These are phyloP conservation scores for Westerdykella ornata DNA, from an alignment of 2,329 filamentous ascomycete genomes.

Conservation along the genomic window DNA sequence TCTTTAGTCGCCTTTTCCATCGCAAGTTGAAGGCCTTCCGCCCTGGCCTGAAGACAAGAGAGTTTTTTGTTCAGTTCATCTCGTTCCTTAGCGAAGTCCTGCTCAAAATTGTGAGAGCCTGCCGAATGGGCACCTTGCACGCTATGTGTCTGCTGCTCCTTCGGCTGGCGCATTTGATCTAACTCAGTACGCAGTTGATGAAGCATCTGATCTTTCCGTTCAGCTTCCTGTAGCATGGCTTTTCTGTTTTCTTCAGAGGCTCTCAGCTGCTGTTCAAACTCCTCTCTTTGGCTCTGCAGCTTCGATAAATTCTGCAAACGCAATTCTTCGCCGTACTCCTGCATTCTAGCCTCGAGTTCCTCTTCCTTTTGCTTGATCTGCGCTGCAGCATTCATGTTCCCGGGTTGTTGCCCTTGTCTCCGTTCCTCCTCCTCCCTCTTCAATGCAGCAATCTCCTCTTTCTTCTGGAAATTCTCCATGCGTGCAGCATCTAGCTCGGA, in stretches of 20 bases:
- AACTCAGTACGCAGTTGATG: slow-evolving; percentile 13
- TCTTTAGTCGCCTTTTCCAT: slow-evolving; percentile 24
- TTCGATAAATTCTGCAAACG: slow-evolving; percentile 19
- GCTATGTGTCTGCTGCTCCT: slow-evolving; percentile 1
- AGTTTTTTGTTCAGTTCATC: slow-evolving; percentile 16
- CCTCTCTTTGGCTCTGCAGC: slow-evolving; percentile 22
- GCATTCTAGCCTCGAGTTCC: slow-evolving; percentile 17
- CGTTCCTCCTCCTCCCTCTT: slow-evolving; percentile 11
- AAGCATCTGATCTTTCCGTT: slow-evolving; percentile 10
- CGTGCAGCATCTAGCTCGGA: slow-evolving; percentile 27
- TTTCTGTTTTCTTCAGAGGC: slow-evolving; percentile 14
- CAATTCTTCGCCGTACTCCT: slow-evolving; percentile 25
- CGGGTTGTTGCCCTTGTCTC: slow-evolving; percentile 7
- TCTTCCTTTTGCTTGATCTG: slow-evolving; percentile 17
- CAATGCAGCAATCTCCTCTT: slow-evolving; percentile 15
- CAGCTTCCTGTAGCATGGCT: slow-evolving; percentile 9
- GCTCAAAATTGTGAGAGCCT: background rate
- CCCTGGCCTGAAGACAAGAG: slow-evolving; percentile 19
- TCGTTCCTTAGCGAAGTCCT: slow-evolving; percentile 8
- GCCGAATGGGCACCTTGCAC: slow-evolving; percentile 1
- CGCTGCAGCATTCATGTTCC: slow-evolving; percentile 5
- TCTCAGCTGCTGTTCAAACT: slow-evolving; percentile 17
- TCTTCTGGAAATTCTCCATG: slow-evolving; percentile 26
- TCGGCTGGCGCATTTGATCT: slow-evolving; percentile 8
- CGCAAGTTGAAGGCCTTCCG: slow-evolving; percentile 19